Evolutionary conservation across 2,329 filamentous ascomycete genomes (phyloP).

Genomic region (Cyanodermella asteris): DNA sequence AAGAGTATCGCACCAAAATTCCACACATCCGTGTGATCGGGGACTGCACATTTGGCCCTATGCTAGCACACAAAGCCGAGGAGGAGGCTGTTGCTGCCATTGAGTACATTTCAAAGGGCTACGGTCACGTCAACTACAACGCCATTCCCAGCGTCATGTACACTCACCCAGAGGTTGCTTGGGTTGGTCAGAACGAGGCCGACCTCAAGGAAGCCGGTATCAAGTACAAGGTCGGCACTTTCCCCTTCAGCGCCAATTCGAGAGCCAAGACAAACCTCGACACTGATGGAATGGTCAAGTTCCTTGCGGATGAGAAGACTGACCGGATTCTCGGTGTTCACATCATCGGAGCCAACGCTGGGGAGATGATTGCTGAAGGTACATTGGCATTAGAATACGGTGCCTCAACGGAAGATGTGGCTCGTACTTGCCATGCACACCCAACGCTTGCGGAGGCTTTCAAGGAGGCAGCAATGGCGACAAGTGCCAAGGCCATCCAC

Average conservation of each 20-base stretch:
- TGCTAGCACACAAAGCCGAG: constrained; percentile 98
- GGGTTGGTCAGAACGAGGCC: constrained; percentile 95
- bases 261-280: constrained; percentile 98
- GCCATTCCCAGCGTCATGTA: constrained; percentile 99
- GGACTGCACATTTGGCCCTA: constrained; percentile 90
- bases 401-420: constrained; percentile 84
- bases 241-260: constrained; percentile 96
- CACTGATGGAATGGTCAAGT: constrained; percentile 89
- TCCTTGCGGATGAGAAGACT: constrained; percentile 87
- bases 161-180: constrained; percentile 93
- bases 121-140: constrained; percentile 97
- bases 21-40: constrained; percentile 94
- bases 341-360: constrained; percentile 87
- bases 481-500: constrained; percentile 87
- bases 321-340: constrained; percentile 89
- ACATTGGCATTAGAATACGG: constrained; percentile 92
- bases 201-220: constrained; percentile 78
- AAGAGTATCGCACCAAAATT: constrained; percentile 94
- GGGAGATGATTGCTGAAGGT: constrained; percentile 98
- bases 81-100: constrained; percentile 89
- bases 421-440: constrained; percentile 87
- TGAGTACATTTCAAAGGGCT: constrained; percentile 94
- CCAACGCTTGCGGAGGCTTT: constrained; percentile 92
- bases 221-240: constrained; percentile 80
- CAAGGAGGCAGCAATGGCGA: constrained; percentile 98